These are phyloP conservation scores for Serendipita sp. DNA, from an alignment of 1,284 basidiomycete species.

Conservation along the genomic window DNA sequence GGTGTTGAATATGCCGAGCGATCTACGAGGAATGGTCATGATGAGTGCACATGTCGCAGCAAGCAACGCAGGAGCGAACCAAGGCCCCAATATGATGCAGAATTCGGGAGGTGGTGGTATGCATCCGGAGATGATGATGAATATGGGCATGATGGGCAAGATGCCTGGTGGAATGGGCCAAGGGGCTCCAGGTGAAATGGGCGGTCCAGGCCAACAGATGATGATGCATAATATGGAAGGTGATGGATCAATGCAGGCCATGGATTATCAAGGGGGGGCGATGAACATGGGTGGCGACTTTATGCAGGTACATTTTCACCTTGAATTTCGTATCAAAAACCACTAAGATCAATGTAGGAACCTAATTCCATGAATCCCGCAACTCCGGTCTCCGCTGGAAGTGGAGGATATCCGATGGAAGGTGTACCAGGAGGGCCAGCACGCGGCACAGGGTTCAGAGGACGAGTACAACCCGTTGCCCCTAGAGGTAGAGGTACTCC, in stretches of 20 bases:
- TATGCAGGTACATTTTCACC: slow-evolving; percentile 35
- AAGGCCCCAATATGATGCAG: slow-evolving; percentile 7
- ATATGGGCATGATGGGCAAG: slow-evolving; percentile 33
- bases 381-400: neutral
- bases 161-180: slow-evolving; percentile 31
- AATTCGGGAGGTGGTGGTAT: slow-evolving; percentile 19
- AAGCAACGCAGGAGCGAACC: slow-evolving; percentile 20
- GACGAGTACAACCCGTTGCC: slow-evolving; percentile 9
- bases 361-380: slow-evolving; percentile 13
- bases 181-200: slow-evolving; percentile 17
- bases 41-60: slow-evolving; percentile 39
- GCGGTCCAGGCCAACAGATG: slow-evolving; percentile 10
- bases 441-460: slow-evolving; percentile 9
- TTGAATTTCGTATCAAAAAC: slow-evolving; percentile 8
- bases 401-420: neutral
- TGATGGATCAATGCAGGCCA: slow-evolving; percentile 9
- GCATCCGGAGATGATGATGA: slow-evolving; percentile 29
- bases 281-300: slow-evolving; percentile 21
- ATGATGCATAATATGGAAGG: slow-evolving; percentile 12
- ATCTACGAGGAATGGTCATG: slow-evolving; percentile 71
- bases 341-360: slow-evolving; percentile 18
- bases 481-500: slow-evolving; percentile 13
- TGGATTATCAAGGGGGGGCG: slow-evolving; percentile 13
- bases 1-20: slow-evolving; percentile 53
- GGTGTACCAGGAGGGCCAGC: slow-evolving; percentile 9